Percentiles rank a stretch among this genome's conserved stretches.
phyloP scores from a whole-genome alignment of 805 yeast genomes.

The Priceomyces castillae region DNA sequence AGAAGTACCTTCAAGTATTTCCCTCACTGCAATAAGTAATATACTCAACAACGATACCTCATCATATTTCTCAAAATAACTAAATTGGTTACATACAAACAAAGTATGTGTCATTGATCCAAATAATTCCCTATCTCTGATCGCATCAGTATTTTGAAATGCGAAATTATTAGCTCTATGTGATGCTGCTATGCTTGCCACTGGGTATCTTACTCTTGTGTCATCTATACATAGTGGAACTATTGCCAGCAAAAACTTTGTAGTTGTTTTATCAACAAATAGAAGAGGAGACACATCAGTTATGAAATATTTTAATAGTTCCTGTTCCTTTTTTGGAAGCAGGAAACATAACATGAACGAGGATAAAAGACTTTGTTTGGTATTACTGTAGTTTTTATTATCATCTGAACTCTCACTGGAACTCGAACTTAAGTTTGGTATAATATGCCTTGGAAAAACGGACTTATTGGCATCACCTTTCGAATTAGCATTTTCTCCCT shows the following conservation, averaged over 20 bases:
- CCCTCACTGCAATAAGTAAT: constrained; percentile 20
- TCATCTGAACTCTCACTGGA: constrained; percentile 1
- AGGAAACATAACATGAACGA: not conserved
- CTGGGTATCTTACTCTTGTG: constrained; percentile 18
- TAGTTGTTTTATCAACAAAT: constrained; percentile 22
- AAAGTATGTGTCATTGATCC: constrained; percentile 14
- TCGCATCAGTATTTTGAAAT: not conserved
- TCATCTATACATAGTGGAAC: constrained; percentile 19
- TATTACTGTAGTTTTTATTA: not conserved
- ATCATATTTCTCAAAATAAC: constrained; percentile 9
- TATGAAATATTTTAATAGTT: constrained; percentile 19
- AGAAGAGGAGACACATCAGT: constrained; percentile 20
- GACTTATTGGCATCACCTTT: not conserved
- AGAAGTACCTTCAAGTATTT: constrained; percentile 24
- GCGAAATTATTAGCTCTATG: constrained; percentile 14
- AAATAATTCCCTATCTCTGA: constrained; percentile 9
- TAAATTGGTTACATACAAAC: constrained; percentile 9
- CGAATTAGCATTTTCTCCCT: not conserved
- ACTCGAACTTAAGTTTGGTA: not conserved
- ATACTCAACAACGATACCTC: constrained; percentile 19
- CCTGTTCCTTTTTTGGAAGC: constrained; percentile 11
- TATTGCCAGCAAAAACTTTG: constrained; percentile 19
- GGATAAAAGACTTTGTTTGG: not conserved
- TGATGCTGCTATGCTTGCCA: constrained; percentile 25
- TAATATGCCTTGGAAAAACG: not conserved